Evolutionary conservation across 2,329 filamentous ascomycete genomes (phyloP).

Genomic region (Leptographium lundbergii): DNA sequence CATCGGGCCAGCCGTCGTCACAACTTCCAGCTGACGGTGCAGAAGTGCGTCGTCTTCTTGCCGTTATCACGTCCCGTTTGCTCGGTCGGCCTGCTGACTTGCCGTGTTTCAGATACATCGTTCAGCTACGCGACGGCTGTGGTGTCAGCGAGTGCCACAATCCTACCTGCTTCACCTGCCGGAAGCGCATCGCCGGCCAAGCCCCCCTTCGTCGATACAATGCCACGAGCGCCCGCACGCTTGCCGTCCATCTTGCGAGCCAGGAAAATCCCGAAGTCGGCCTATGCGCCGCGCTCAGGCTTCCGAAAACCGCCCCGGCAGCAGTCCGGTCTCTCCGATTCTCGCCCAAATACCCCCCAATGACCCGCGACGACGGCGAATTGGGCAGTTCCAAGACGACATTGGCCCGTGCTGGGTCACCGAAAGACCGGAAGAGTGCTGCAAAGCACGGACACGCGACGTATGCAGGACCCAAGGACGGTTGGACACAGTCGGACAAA

Average conservation of each 20-base stretch:
- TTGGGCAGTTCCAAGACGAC: background rate
- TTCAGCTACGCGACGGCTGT: conserved; percentile 75
- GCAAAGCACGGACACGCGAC: background rate
- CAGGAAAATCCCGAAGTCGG: conserved; percentile 62
- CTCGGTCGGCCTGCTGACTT: conserved; percentile 7
- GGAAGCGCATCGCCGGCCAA: conserved; percentile 52
- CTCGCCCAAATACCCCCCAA: conserved; percentile 19
- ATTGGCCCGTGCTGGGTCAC: background rate
- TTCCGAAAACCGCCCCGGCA: conserved; percentile 29
- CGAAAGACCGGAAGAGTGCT: background rate
- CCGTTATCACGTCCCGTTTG: background rate
- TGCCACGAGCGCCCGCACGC: conserved; percentile 64
- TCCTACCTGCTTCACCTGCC: conserved; percentile 69
- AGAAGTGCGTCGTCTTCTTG: conserved; percentile 33
- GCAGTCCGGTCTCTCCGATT: conserved; percentile 36
- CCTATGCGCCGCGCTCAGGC: conserved; percentile 45
- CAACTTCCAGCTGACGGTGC: conserved; percentile 53
- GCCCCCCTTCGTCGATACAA: conserved; percentile 68
- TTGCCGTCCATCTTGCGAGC: conserved; percentile 70
- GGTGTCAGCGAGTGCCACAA: conserved; percentile 55
- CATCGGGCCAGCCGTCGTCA: conserved; percentile 49
- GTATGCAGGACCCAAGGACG: background rate
- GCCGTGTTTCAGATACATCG: conserved; percentile 48
- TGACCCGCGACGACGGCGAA: conserved; percentile 8
- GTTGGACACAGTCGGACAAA: background rate